A percentile compares a stretch with the other conserved stretches of the same genome.
Conservation (phyloP, 306 rosid genomes). For the Lotus japonicus region DNA sequence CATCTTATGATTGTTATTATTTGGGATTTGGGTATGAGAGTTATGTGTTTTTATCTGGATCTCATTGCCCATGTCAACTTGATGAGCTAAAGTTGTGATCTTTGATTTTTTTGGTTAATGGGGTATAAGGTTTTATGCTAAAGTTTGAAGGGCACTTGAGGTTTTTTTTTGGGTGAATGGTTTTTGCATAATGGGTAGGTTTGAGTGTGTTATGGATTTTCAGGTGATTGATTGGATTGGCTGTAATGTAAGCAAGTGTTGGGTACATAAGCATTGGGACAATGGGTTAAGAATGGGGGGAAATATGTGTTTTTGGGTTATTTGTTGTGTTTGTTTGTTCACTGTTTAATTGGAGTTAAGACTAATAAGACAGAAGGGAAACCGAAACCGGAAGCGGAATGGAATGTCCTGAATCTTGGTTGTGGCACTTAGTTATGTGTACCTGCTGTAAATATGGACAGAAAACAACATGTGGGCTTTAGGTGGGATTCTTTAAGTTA, state of each 20-base stretch:
- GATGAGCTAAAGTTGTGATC: not conserved
- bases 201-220: not conserved
- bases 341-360: not conserved
- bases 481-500: conserved; percentile 48
- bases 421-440: conserved; percentile 46
- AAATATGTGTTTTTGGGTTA: no score
- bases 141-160: not conserved
- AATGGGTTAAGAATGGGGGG: not conserved
- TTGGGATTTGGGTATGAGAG: not conserved
- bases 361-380: not conserved
- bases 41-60: conserved; percentile 17
- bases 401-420: conserved; percentile 71
- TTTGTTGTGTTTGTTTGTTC: not conserved
- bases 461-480: conserved; percentile 38
- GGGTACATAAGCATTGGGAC: not conserved
- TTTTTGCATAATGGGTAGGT: not conserved
- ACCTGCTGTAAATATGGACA: conserved; percentile 72
- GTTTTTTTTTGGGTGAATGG: not conserved
- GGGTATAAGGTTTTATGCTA: not conserved
- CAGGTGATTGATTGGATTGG: not conserved
- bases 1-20: not conserved
- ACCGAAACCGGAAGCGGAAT: not conserved
- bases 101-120: not conserved
- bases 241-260: no score
- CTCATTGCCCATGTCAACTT: not conserved